Base-by-base conservation (phyloP, 441 rosid genomes). In the Erodium texanum region DNA sequence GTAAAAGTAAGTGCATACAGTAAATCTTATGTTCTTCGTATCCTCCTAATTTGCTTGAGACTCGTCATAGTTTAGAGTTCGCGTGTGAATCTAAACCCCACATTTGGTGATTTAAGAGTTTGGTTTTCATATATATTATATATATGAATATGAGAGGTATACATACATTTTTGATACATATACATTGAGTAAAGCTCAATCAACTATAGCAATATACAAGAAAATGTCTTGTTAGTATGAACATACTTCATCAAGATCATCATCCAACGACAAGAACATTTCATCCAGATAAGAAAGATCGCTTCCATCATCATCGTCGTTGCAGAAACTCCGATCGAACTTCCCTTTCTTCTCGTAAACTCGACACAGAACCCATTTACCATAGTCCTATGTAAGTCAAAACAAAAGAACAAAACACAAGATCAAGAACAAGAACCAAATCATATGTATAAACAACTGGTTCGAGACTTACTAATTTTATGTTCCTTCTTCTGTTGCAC, bases 221-320 rank as follows among this genome's bases (percentile, higher is more conserved):
- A 36, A 58, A 29, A 48, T n/a, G 65, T 64, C 16, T 16, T 38
- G 45, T 64, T 64, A 72, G 10, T 20, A 67, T 67, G 77, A 73
- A 36, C 70, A 70, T 72, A 72, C 23, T 65, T 81, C 84, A 52
- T 77, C 71, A 15, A 81, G 72, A 68, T 83, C 81, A 71, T 82
- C 82, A 64, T 79, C 83, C 58, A 78, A 32, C 34, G 74, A 78
- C 71, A 81, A 65, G 72, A 74, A 81, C 82, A 83, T 74, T 64
- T 83, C 87, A 75, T 83, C 87, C 16, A 81, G 69, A 61, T 45
- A 74, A 1, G 87, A 83, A 56, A 83, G 80, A 54, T 81, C 83
- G 7, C 76, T 73, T 59, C 76, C 81, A 16, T 78, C 78, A 0
- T 73, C 80, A 58, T 71, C 73, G 8, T 69, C 64, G 20, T 62